Conservation (phyloP, 768 basidiomycete genomes). For the Podaxis rugospora region DNA sequence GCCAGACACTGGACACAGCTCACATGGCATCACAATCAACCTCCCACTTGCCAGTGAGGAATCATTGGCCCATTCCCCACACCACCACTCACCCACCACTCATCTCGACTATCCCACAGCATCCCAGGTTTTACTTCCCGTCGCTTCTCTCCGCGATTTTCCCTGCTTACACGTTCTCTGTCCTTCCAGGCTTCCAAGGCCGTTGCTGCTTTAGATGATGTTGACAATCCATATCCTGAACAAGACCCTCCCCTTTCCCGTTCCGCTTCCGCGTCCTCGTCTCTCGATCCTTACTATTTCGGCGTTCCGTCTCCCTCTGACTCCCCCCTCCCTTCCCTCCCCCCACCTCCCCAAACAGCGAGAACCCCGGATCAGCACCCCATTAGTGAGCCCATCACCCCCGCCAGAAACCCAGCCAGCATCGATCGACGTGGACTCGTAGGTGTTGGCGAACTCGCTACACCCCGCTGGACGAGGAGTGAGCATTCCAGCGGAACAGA, state of each 20-base stretch:
- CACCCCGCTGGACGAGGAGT: constrained; percentile 84
- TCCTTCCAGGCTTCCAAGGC: background rate
- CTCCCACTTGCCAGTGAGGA: background rate
- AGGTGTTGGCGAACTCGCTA: constrained; percentile 93
- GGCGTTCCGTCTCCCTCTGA: constrained; percentile 65
- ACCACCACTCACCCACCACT: constrained; percentile 19
- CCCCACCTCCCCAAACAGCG: constrained; percentile 31
- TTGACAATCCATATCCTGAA: constrained; percentile 34
- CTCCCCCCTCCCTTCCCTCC: constrained; percentile 55
- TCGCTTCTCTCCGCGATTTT: constrained; percentile 7
- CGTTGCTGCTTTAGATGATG: constrained; percentile 24
- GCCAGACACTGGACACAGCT: constrained; percentile 4
- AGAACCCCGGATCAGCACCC: constrained; percentile 62
- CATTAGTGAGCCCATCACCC: constrained; percentile 57
- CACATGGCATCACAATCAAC: constrained; percentile 29
- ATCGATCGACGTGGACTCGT: constrained; percentile 87
- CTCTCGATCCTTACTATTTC: constrained; percentile 89
- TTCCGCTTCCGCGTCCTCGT: constrained; percentile 72
- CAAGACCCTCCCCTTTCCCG: constrained; percentile 51
- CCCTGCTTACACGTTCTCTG: background rate
- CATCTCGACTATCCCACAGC: constrained; percentile 19
- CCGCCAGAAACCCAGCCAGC: constrained; percentile 67
- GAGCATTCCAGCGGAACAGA: constrained; percentile 22
- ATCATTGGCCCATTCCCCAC: too few species aligned
- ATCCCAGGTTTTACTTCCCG: constrained; percentile 29